Conservation (phyloP, 441 rosid species). For the Corymbia calophylla region DNA sequence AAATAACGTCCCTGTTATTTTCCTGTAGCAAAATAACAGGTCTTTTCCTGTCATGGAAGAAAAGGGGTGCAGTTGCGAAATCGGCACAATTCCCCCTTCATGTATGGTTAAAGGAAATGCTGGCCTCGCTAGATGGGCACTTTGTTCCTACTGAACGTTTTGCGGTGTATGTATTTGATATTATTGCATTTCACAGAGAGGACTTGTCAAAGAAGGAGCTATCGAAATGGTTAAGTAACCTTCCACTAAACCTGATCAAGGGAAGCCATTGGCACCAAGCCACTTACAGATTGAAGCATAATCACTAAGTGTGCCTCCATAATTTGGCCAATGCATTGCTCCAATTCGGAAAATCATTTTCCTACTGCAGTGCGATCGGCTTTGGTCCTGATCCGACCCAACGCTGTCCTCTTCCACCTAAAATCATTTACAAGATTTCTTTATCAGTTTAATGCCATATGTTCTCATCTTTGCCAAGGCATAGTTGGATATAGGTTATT, state of each 20-base stretch:
- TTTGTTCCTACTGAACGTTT: neutral
- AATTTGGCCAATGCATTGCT: neutral
- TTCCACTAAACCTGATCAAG: neutral
- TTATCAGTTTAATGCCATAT: neutral
- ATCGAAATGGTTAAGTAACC: neutral
- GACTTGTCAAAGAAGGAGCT: neutral
- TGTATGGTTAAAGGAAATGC: neutral
- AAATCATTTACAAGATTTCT: neutral
- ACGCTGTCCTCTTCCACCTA: neutral
- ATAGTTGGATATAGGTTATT: neutral
- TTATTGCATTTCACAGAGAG: neutral
- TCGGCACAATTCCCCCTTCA: neutral
- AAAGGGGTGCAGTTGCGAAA: neutral
- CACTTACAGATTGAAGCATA: neutral
- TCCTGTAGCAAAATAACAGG: too few relatives aligned
- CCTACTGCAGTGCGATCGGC: neutral
- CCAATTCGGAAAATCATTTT: neutral
- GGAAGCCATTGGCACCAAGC: neutral
- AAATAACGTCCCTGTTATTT: neutral
- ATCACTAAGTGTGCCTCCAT: neutral
- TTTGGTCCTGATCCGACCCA: neutral
- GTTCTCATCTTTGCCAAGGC: neutral
- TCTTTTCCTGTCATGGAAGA: neutral
- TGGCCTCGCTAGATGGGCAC: neutral
- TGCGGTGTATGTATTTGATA: neutral